These are phyloP conservation scores for Suillus subluteus DNA, from an alignment of 768 basidiomycete genomes.

Conservation along the genomic window DNA sequence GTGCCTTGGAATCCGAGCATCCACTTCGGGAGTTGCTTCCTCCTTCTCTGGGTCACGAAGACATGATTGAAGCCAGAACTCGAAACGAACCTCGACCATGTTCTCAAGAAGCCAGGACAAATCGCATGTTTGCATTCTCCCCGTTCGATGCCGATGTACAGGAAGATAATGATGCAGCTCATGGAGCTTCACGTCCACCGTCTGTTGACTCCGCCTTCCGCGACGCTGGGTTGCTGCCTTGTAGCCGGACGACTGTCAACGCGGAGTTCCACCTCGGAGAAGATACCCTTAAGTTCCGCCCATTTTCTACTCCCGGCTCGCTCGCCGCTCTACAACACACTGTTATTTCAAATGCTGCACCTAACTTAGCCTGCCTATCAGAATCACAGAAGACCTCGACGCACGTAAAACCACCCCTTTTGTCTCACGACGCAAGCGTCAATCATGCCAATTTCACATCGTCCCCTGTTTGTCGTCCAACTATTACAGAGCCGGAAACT, in stretches of 20 bases:
- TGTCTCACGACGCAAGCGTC: background rate
- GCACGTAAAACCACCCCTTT: background rate
- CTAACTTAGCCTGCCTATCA: background rate
- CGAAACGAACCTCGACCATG: conserved; percentile 8
- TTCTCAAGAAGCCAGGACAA: background rate
- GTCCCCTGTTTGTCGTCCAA: background rate
- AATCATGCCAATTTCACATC: background rate
- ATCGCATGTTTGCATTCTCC: conserved; percentile 32
- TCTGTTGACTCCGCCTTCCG: background rate
- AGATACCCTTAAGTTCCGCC: background rate
- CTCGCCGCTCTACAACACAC: background rate
- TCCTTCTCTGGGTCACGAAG: conserved; percentile 18
- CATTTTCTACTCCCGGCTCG: conserved; percentile 4
- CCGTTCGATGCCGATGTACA: conserved; percentile 23
- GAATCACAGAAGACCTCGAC: background rate
- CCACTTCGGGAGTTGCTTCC: conserved; percentile 38
- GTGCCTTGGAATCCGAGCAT: conserved; percentile 41
- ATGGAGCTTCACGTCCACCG: background rate
- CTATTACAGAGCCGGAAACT: background rate
- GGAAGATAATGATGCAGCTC: no score
- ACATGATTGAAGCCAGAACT: conserved; percentile 8
- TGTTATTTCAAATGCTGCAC: background rate
- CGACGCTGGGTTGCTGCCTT: background rate
- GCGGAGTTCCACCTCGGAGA: background rate
- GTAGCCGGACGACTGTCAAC: background rate